Evolutionary conservation across 2,329 filamentous ascomycete genomes (phyloP), one percentile per base, ranked within the genome.

Genomic region (Geosmithia morbida): DNA sequence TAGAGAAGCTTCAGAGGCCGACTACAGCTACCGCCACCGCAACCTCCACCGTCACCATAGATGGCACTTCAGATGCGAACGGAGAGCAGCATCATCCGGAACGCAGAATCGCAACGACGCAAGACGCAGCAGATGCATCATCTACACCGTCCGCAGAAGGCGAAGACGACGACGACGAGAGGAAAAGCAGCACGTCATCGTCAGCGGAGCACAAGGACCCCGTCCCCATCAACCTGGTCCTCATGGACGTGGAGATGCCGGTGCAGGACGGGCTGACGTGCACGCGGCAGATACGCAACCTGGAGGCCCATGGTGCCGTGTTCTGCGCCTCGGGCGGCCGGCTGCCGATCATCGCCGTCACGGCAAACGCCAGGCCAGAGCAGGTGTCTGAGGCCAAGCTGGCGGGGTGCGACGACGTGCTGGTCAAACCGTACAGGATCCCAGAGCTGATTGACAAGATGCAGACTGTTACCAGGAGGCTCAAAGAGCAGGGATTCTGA

Each of bases 221-320:
- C 6, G 53, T 70, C 22, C 63, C 67, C 1, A 62, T 83, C 20
- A 75, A 75, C 45, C 67, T 85, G 4, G 75, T 87, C 17, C 66
- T 87, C 18, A 87, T 87, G 83, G 83, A 87, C 55, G 78, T 85
- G 54, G 81, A 86, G 57, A 86, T 87, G 83, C 83, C 83, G 1
- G 64, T 85, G 16, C 82, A 83, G 69, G 81, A 86, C 53, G 83
- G 83, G 0, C 64, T 83, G 48, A 77, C 78, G 1, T 83, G 81
- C 56, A 81, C 80, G 13, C 69, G 70, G 30, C 69, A 71, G 42
- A 85, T 87, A 48, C 71, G 83, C 16, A 69, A 77, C 51, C 60
- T 83, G 48, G 79, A 85, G 59, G 62, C 61, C 41, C 61, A 68
- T 33, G 74, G 75, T 8, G 67, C 68, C 50, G 65, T 82, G 3